phyloP scores from a whole-genome alignment of 2,329 filamentous ascomycete genomes.

The Paraphoma chrysanthemicola region DNA sequence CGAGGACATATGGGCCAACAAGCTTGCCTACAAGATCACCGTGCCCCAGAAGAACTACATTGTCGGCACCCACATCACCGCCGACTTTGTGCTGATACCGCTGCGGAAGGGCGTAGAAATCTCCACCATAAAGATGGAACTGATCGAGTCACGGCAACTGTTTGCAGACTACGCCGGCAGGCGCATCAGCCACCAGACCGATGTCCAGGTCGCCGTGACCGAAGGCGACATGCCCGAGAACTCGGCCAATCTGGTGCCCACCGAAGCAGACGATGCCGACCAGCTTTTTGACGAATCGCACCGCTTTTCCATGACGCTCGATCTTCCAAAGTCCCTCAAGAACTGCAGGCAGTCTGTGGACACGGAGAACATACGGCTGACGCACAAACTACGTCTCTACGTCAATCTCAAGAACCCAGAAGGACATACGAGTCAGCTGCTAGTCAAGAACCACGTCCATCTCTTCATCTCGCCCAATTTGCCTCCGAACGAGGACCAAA shows the following conservation, averaged over 20 bases:
- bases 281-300: slow-evolving; percentile 63
- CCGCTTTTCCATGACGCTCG: slow-evolving; percentile 64
- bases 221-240: slow-evolving; percentile 47
- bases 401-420: slow-evolving; percentile 94
- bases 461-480: slow-evolving; percentile 96
- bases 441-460: slow-evolving; percentile 87
- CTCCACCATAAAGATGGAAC: slow-evolving; percentile 79
- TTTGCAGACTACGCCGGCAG: slow-evolving; percentile 54
- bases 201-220: slow-evolving; percentile 40
- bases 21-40: slow-evolving; percentile 93
- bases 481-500: slow-evolving; percentile 85
- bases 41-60: slow-evolving; percentile 94
- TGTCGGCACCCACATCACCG: slow-evolving; percentile 83
- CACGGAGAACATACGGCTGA: slow-evolving; percentile 85
- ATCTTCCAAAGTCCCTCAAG: slow-evolving; percentile 81
- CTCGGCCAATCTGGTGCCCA: slow-evolving; percentile 36
- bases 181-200: slow-evolving; percentile 37
- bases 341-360: slow-evolving; percentile 90
- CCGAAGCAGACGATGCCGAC: slow-evolving; percentile 41
- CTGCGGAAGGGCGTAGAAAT: slow-evolving; percentile 87
- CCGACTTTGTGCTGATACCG: slow-evolving; percentile 87
- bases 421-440: slow-evolving; percentile 90
- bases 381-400: slow-evolving; percentile 90
- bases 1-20: slow-evolving; percentile 97
- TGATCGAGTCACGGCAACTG: slow-evolving; percentile 68